phyloP scores from a whole-genome alignment of 208 protist species.

The Trichomonas gallinae region DNA sequence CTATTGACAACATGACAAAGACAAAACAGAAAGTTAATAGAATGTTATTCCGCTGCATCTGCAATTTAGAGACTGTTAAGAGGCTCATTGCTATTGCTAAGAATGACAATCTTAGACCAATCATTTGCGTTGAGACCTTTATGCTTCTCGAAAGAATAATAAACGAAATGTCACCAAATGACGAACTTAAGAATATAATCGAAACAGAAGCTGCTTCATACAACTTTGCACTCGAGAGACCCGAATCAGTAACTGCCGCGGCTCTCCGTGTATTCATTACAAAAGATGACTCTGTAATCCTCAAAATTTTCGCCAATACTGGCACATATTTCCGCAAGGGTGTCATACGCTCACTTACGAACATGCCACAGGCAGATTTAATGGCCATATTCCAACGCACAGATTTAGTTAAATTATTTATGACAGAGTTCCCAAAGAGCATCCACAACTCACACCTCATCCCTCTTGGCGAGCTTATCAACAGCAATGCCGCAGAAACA shows the following conservation, averaged over 20 bases:
- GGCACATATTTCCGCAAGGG: neutral
- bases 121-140: neutral
- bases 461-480: neutral
- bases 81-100: neutral
- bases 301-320: neutral
- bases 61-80: neutral
- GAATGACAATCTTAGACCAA: neutral
- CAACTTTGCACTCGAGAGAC: neutral
- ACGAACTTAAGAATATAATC: neutral
- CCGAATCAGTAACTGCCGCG: neutral
- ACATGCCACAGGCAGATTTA: neutral
- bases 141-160: neutral
- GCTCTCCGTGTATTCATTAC: neutral
- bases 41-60: neutral
- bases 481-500: neutral
- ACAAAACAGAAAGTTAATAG: neutral
- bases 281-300: neutral
- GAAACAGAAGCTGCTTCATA: neutral
- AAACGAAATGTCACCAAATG: neutral
- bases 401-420: neutral
- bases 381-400: neutral
- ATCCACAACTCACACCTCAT: neutral
- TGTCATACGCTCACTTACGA: neutral
- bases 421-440: neutral
- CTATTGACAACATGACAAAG: neutral